Base-by-base conservation (phyloP, 1,284 basidiomycete genomes). In the Cerioporus squamosus region DNA sequence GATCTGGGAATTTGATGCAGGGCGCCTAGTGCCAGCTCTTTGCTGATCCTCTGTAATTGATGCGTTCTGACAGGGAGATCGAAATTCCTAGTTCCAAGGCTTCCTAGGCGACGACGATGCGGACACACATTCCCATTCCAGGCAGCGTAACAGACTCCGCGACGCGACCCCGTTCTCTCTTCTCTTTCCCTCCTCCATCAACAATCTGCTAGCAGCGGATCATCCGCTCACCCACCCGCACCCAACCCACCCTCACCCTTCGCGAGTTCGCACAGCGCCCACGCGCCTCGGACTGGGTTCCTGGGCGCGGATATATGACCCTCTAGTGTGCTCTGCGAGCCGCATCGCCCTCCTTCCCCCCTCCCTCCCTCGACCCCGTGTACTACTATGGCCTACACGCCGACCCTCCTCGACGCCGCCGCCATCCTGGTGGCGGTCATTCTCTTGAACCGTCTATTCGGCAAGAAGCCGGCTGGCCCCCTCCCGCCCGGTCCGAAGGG, bases 401-500 rank as follows among this genome's bases (percentile, higher is more conserved):
- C 57, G n/a, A 61, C 51, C 36, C 52, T 66, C 20, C 51, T 61
- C 38, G 60, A 63, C 50, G 52, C 57, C 43, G 58, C 45, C 44
- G 55, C 53, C 51, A 52, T 63, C 55, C 29, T 61, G 26, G 40
- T 60, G 53, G 50, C 52, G 36, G 48, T 60, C 53, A 55, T 62
- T 51, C 56, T 62, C 46, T 51, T 61, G 43, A 59, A 55, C 40
- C 58, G 62, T 43, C 33, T 61, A 45, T 58, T 61, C 52, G 18
- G 29, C 15, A 62, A 55, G 48, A 62, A 57, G 53, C 60, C 44
- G 17, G 33, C 42, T 17, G 55, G 60, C 8, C 55, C 57, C 55
- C 63, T 70, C 44, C 72, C 72, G 7, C 73, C 73, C 10, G 73
- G 73, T 46, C 73, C 73, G 2, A 68, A 61, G 53, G 69, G 70